These are phyloP conservation scores for Hansfordia pulvinata DNA, from an alignment of 2,329 filamentous ascomycete genomes.

Conservation along the genomic window DNA sequence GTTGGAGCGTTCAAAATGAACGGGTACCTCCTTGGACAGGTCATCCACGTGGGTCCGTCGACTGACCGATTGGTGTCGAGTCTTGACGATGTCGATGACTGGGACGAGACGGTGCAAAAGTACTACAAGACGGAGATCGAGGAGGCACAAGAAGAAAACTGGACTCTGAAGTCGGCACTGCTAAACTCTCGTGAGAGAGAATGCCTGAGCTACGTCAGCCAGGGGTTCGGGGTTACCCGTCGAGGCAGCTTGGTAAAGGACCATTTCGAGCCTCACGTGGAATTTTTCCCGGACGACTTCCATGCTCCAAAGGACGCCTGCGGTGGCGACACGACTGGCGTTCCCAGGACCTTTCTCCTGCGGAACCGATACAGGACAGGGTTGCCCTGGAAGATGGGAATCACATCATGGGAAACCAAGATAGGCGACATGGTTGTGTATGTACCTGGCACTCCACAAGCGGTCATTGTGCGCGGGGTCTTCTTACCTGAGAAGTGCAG, in stretches of 20 bases:
- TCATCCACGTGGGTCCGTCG: conserved; percentile 3
- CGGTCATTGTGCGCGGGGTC: conserved; percentile 1
- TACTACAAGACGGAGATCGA: conserved; percentile 1
- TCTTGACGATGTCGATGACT: conserved; percentile 1
- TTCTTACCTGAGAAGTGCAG: too few species aligned
- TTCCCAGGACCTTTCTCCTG: not conserved
- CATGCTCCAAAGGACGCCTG: too few species aligned
- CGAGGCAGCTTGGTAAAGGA: too few species aligned
- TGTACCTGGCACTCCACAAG: conserved; percentile 1
- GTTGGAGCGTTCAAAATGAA: conserved; percentile 1
- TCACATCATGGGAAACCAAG: conserved; percentile 1
- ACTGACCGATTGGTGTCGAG: not conserved
- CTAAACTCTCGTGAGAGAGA: not conserved
- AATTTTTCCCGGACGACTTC: too few species aligned
- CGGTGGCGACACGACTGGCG: too few species aligned
- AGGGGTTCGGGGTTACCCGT: too few species aligned
- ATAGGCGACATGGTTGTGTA: conserved; percentile 2
- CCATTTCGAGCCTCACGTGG: too few species aligned
- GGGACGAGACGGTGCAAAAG: conserved; percentile 2
- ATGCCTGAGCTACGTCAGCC: conserved; percentile 3
- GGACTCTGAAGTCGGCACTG: conserved; percentile 1
- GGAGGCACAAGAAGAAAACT: conserved; percentile 3
- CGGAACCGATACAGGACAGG: not conserved
- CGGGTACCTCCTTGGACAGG: conserved; percentile 2
- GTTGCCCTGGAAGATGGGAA: conserved; percentile 2